Evolutionary conservation across 768 basidiomycete genomes (phyloP).

Genomic region (Coprinopsis cinerea): DNA sequence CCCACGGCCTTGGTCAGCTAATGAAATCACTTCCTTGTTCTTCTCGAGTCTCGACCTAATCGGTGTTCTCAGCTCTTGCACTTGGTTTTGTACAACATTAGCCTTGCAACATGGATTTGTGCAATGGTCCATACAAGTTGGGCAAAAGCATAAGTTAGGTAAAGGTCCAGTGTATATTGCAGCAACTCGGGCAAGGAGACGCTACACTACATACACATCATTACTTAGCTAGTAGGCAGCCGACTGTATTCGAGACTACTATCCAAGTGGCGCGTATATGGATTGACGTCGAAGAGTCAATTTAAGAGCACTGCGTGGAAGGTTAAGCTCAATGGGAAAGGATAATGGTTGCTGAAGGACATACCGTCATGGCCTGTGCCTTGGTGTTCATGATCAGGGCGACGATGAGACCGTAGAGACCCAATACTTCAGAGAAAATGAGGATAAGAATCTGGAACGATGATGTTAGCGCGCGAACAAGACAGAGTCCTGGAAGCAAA

Average conservation of each 20-base stretch:
- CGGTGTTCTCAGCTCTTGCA: too few relatives aligned
- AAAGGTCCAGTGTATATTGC: not conserved
- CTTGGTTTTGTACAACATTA: too few relatives aligned
- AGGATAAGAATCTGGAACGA: conserved; percentile 83
- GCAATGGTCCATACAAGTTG: too few relatives aligned
- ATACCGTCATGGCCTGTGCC: conserved; percentile 32
- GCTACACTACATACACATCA: too few relatives aligned
- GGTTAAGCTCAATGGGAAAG: not conserved
- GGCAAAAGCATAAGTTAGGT: not conserved
- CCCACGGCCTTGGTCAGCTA: not conserved
- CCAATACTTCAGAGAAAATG: conserved; percentile 94
- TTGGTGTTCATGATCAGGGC: conserved; percentile 94
- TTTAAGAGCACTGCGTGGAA: conserved; percentile 8
- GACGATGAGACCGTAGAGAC: conserved; percentile 91
- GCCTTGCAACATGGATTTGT: too few relatives aligned
- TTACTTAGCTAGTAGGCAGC: too few relatives aligned
- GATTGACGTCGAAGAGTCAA: not conserved
- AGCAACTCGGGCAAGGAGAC: too few relatives aligned
- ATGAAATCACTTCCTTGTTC: not conserved
- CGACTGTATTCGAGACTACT: too few relatives aligned
- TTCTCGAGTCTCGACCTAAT: too few relatives aligned
- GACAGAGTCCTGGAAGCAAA: too few relatives aligned
- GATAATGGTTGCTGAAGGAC: conserved; percentile 5
- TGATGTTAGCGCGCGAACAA: too few relatives aligned
- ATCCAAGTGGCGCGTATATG: too few relatives aligned